Percentiles rank a stretch among this genome's conserved stretches.
Evolutionary conservation across 495 filamentous ascomycete genomes (phyloP).

Genomic region (Pseudomonodictys pantanalensis): DNA sequence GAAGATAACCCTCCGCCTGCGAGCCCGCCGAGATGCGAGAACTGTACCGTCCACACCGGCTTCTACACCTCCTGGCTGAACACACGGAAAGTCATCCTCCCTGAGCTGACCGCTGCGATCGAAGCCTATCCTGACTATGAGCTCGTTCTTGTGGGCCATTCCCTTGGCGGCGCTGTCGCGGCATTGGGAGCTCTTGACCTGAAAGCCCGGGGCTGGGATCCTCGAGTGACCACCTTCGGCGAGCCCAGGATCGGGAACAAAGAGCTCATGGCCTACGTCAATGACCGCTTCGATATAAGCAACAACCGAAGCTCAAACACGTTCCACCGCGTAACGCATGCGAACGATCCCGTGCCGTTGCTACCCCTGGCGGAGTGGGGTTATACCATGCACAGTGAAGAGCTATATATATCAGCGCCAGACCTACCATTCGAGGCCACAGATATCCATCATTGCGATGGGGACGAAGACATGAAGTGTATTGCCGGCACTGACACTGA

Average conservation of each 20-base stretch:
- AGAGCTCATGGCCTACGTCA: constrained; percentile 64
- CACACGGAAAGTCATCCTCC: constrained; percentile 62
- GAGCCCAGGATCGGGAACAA: constrained; percentile 83
- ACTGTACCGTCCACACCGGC: constrained; percentile 89
- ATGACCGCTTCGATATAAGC: constrained; percentile 59
- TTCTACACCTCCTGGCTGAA: constrained; percentile 81
- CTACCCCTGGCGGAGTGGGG: constrained; percentile 85
- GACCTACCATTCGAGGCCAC: constrained; percentile 60
- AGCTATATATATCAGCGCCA: constrained; percentile 76
- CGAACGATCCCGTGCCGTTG: constrained; percentile 83
- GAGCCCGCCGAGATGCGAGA: constrained; percentile 53
- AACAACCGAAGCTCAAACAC: constrained; percentile 32
- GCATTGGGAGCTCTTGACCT: constrained; percentile 81
- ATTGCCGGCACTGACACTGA: constrained; percentile 53
- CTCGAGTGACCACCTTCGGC: constrained; percentile 84
- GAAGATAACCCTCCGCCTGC: constrained; percentile 24
- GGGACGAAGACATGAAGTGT: constrained; percentile 68
- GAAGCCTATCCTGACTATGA: constrained; percentile 64
- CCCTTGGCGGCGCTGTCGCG: constrained; percentile 88
- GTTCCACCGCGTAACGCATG: constrained; percentile 81
- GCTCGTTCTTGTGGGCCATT: constrained; percentile 81
- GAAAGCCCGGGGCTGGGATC: constrained; percentile 62
- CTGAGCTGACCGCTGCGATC: constrained; percentile 53
- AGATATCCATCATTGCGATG: constrained; percentile 70
- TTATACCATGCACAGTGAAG: constrained; percentile 76